Conservation (phyloP, 2,329 filamentous ascomycete species). For the Sporothrix mexicana region DNA sequence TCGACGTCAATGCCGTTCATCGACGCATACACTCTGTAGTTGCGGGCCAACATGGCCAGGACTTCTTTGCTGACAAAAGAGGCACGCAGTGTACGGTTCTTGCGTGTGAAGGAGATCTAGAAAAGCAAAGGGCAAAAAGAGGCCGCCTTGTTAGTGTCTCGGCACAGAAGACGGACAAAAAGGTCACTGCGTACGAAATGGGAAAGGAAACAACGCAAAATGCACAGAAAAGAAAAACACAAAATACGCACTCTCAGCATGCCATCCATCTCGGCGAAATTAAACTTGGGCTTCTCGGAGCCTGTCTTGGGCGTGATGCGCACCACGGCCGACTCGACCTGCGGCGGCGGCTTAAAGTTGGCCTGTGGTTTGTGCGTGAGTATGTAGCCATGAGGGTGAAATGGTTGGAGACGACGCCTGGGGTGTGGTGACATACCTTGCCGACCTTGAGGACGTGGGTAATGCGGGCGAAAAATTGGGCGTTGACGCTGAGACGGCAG, state of each 20-base stretch:
- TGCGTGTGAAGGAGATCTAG: slow-evolving; percentile 78
- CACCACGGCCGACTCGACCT: slow-evolving; percentile 90
- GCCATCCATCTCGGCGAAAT: slow-evolving; percentile 95
- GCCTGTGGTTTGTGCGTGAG: slow-evolving; percentile 57
- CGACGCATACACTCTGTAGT: slow-evolving; percentile 89
- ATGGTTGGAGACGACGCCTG: not conserved
- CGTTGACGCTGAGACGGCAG: slow-evolving; percentile 88
- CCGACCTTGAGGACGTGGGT: slow-evolving; percentile 89
- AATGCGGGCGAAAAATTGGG: slow-evolving; percentile 79
- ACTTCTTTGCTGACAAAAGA: slow-evolving; percentile 80
- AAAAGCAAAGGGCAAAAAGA: slow-evolving; percentile 48
- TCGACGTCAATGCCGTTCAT: slow-evolving; percentile 82
- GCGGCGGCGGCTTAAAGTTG: slow-evolving; percentile 94
- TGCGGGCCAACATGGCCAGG: slow-evolving; percentile 80
- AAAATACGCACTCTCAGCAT: slow-evolving; percentile 61
- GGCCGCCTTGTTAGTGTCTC: slow-evolving; percentile 48
- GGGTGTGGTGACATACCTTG: slow-evolving; percentile 43
- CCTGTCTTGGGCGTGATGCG: slow-evolving; percentile 87
- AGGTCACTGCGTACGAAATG: slow-evolving; percentile 43
- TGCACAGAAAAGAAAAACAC: not conserved
- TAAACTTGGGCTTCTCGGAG: slow-evolving; percentile 77
- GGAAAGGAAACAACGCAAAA: not conserved
- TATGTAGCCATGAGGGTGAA: not conserved
- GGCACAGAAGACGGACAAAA: not conserved
- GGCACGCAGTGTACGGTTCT: slow-evolving; percentile 87